Evolutionary conservation across 805 yeast genomes (phyloP).

Genomic region (Kodamaea hsintzibuensis): DNA sequence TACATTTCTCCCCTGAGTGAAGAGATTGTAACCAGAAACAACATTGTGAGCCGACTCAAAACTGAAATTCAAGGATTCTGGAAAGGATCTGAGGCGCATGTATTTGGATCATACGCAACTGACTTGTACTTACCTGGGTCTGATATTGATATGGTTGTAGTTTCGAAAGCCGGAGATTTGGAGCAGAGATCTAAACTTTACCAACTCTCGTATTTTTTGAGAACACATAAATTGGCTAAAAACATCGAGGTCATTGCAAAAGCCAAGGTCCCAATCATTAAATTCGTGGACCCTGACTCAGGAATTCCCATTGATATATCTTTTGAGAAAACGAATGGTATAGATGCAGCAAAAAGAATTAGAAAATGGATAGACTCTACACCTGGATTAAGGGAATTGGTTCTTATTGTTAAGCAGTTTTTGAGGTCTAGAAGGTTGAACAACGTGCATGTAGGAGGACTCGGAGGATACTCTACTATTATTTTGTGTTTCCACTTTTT

Average conservation of each 20-base stretch:
- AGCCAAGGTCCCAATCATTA: conserved; percentile 93
- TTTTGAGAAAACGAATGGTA: conserved; percentile 80
- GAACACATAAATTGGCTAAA: conserved; percentile 60
- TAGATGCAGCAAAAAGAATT: conserved; percentile 78
- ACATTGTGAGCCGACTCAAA: conserved; percentile 61
- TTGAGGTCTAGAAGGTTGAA: conserved; percentile 74
- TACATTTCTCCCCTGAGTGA: conserved; percentile 81
- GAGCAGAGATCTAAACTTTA: conserved; percentile 68
- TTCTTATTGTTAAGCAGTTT: conserved; percentile 81
- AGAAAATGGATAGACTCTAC: conserved; percentile 69
- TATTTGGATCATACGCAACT: conserved; percentile 94
- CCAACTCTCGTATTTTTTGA: conserved; percentile 68
- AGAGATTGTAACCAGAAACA: conserved; percentile 69
- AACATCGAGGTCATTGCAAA: conserved; percentile 82
- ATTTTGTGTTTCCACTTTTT: conserved; percentile 81
- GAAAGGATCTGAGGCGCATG: conserved; percentile 78
- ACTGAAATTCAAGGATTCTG: conserved; percentile 55
- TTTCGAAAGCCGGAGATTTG: conserved; percentile 58
- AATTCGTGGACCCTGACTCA: conserved; percentile 74
- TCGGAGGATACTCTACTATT: conserved; percentile 93
- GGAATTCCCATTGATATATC: conserved; percentile 84
- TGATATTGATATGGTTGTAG: conserved; percentile 90
- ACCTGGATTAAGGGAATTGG: conserved; percentile 82
- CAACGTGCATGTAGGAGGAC: conserved; percentile 89
- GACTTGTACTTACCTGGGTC: conserved; percentile 92